Evolutionary conservation across 768 basidiomycete species (phyloP), one percentile per base, ranked within the genome.

Genomic region (Tricholoma saponaceum): DNA sequence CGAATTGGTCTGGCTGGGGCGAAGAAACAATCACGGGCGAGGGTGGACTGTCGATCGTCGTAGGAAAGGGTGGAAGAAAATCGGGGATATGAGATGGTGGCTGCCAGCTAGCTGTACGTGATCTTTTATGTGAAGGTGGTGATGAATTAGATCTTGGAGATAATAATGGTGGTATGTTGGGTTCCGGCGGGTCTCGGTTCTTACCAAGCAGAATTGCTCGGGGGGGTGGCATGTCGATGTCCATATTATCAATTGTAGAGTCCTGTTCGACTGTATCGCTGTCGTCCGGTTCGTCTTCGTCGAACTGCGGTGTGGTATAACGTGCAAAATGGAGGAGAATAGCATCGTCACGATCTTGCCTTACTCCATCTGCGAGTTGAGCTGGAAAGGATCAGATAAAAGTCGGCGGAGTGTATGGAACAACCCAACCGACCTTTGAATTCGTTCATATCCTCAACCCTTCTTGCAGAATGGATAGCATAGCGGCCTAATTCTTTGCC

Each of bases 381-480:
- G 84, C 90, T 88, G 63, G 51, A 64, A 59, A 71, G 61, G 64
- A 56, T 66, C 57, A 70, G 61, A 71, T 55, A 68, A 67, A 63
- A 60, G 37, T 43, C 51, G 51, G 28, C 39, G 37, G 47, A 51
- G 35, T 52, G 59, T 61, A 56, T 51, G 54, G 52, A 56, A 68
- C 66, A 61, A 63, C 59, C 57, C 41, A 64, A 79, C 80, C 72
- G 74, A 86, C 88, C 83, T 77, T 79, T 84, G 69, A 89, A 80
- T 68, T 90, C 90, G 53, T 78, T 74, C 66, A 92, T 70, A 67
- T 91, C 90, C 68, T 91, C 89, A 10, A 84, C 76, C 63, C 89
- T 76, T 63, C 86, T 77, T 41, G 76, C 75, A 4, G 84, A 84
- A 67, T 84, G 83, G 4, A 82, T 70, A 5, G 84, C 83, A 69